A percentile compares a stretch with the other conserved stretches of the same genome.
phyloP scores from a whole-genome alignment of 495 filamentous ascomycete species.

The Podospora tetraspora region DNA sequence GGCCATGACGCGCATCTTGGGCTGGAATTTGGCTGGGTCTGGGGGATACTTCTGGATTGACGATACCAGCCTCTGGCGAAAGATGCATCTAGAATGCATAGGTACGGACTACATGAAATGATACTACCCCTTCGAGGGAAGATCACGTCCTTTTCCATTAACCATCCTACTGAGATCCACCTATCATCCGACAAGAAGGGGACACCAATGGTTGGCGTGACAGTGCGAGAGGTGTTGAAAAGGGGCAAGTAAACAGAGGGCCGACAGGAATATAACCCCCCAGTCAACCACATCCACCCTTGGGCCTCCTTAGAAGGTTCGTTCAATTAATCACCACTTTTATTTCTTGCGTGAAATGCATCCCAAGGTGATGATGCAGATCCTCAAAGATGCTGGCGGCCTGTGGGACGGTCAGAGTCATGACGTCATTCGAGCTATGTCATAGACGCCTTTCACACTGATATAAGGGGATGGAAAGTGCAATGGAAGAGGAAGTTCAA shows the following conservation, averaged over 20 bases:
- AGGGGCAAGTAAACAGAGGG: background rate
- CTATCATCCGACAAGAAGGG: too few species aligned
- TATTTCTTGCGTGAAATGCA: background rate
- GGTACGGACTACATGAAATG: too few species aligned
- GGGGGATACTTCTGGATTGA: too few species aligned
- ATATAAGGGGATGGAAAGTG: background rate
- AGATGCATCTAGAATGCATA: too few species aligned
- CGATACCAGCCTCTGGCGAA: too few species aligned
- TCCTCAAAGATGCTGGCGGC: background rate
- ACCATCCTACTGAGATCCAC: too few species aligned
- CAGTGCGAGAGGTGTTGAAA: background rate
- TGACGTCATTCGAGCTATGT: conserved; percentile 15
- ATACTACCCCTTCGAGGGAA: too few species aligned
- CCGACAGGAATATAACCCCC: background rate
- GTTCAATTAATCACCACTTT: background rate
- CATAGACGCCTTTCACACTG: background rate
- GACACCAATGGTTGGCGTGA: too few species aligned
- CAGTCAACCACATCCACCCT: background rate
- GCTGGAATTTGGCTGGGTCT: too few species aligned
- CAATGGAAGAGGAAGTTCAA: background rate
- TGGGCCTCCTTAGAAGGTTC: background rate
- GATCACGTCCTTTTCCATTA: too few species aligned
- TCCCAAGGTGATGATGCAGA: background rate
- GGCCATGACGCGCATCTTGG: too few species aligned
- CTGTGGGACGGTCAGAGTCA: background rate